Base-by-base conservation (phyloP, 345 rosid species). In the Salix purpurea region DNA sequence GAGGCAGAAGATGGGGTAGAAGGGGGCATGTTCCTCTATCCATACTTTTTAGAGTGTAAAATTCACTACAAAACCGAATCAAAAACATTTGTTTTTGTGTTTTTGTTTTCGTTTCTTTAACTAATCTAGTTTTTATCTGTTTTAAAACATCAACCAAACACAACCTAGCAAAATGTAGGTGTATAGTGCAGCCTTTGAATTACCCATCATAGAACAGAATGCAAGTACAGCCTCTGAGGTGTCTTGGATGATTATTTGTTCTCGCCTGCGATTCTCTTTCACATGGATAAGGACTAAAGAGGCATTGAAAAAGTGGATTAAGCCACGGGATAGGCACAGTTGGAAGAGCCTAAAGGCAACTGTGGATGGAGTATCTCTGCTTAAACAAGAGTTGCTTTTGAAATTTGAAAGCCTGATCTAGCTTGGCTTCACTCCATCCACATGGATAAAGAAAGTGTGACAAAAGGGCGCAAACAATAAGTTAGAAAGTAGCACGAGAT, bases 251-350 rank as follows among this genome's bases (percentile, higher is more conserved):
- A 10, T 19, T n/a, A 46, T 67, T 18, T 12, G 9, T 13, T 69
- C 36, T 77, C 28, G 75, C 65, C 73, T 77, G 28, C 23, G 72
- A 54, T 39, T 79, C 69, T 50, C 64, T n/a, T 13, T 30, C 79
- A 68, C 79, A 74, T 75, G 79, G 72, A 68, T 62, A 73, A 65
- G 76, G 56, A 28, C 65, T 28, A 71, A 65, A 8, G 5, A 23
- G 26, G 64, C 64, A 23, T 10, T 58, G 64, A n/a, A 23, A 58
- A 58, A 23, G 64, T 58, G 15, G 28, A 58, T n/a, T 23, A 10
- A 23, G 64, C 28, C 64, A 10, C 9, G 64, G 64, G 10, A 58
- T n/a, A 28, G 64, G 64, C 64, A 56, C 62, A n/a, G 1, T 7
- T 52, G 61, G 61, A 46, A 4, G 52, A 56, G 61, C 26, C 12